These are phyloP conservation scores for Diplodia corticola DNA, from an alignment of 2,329 filamentous ascomycete species.

Conservation along the genomic window DNA sequence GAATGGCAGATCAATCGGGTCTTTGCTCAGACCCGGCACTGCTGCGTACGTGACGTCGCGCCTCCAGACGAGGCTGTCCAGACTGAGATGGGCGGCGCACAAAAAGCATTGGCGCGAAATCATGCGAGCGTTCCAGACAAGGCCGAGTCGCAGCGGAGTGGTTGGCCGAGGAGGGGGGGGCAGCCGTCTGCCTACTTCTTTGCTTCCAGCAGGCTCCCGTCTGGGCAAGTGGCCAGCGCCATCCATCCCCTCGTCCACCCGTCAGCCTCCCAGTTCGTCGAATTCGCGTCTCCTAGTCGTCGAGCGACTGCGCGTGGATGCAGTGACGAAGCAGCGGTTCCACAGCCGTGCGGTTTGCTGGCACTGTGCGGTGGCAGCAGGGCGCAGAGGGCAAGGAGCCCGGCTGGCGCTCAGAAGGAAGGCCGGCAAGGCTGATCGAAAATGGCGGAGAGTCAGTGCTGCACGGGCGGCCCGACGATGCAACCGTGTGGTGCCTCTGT, in stretches of 20 bases:
- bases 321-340: neutral
- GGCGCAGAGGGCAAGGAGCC: neutral
- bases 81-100: neutral
- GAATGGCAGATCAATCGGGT: neutral
- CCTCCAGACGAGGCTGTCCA: neutral
- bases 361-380: neutral
- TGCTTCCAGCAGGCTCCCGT: neutral
- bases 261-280: no score
- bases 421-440: neutral
- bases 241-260: neutral
- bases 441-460: neutral
- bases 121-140: neutral
- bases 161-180: neutral
- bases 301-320: neutral
- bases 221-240: neutral
- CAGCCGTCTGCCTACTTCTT: neutral
- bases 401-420: neutral
- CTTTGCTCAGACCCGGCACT: neutral
- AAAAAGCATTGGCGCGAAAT: neutral
- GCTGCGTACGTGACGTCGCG: neutral
- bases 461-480: neutral
- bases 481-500: neutral
- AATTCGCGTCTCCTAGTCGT: neutral
- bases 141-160: neutral
- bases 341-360: slow-evolving; percentile 1